These are phyloP conservation scores for Symbiodinium pilosum DNA, from an alignment of 73 alveolate genomes.

Conservation along the genomic window DNA sequence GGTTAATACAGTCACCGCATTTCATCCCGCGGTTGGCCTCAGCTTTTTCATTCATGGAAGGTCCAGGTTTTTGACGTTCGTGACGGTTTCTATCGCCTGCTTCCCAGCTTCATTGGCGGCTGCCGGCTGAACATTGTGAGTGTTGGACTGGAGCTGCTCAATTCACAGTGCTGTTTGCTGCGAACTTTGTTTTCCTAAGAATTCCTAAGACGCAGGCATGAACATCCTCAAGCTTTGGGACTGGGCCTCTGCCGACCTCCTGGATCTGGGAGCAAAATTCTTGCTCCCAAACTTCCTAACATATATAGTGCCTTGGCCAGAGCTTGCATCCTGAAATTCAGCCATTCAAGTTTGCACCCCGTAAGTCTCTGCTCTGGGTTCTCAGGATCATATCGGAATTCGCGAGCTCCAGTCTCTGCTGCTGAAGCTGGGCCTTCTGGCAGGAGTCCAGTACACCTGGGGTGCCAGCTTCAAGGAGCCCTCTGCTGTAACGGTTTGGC, in stretches of 20 bases:
- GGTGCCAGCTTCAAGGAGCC: not conserved
- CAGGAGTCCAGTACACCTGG: conserved; percentile 11
- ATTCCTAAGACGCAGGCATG: conserved; percentile 70
- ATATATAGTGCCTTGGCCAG: conserved; percentile 37
- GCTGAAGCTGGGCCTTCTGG: conserved; percentile 48
- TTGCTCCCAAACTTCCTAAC: conserved; percentile 66
- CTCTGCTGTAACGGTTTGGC: too few species aligned
- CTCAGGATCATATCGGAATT: conserved; percentile 86
- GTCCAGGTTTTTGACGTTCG: conserved; percentile 67
- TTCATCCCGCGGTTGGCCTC: not conserved
- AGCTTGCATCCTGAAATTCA: not conserved
- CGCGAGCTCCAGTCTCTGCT: conserved; percentile 83
- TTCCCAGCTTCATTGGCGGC: not conserved
- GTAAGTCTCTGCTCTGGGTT: not conserved
- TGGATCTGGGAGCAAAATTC: conserved; percentile 68
- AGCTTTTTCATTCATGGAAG: not conserved
- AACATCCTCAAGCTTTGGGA: conserved; percentile 74
- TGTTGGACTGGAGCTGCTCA: too few species aligned
- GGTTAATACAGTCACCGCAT: too few species aligned
- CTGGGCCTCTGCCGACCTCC: conserved; percentile 65
- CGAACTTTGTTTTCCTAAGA: too few species aligned
- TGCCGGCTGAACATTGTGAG: too few species aligned
- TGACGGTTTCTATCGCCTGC: conserved; percentile 18
- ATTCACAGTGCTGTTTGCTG: too few species aligned
- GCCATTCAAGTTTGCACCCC: too few species aligned